Conservation (phyloP, 2,329 filamentous ascomycete genomes). For the Verticillium zaregamsianum region DNA sequence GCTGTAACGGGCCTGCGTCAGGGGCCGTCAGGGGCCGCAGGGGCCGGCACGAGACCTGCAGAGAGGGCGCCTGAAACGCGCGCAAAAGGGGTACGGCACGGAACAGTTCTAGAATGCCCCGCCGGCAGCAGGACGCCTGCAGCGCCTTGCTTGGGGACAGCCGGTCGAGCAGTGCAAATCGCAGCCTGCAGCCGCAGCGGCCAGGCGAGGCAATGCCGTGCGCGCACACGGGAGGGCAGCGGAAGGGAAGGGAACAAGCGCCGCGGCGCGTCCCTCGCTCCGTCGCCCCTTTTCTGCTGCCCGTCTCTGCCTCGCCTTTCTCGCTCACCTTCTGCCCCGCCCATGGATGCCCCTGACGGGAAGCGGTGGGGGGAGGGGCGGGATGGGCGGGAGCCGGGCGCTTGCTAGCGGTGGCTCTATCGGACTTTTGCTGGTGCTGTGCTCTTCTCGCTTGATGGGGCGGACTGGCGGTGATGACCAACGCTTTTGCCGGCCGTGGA, state of each 20-base stretch:
- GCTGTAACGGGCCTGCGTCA: not conserved
- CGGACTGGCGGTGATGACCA: not conserved
- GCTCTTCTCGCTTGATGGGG: too few relatives aligned
- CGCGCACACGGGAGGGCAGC: not conserved
- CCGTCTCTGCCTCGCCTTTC: not conserved
- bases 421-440: not conserved
- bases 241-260: not conserved
- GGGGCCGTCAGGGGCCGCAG: not conserved
- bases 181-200: too few relatives aligned
- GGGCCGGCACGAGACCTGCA: not conserved
- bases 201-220: too few relatives aligned
- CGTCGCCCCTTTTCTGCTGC: not conserved
- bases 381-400: not conserved
- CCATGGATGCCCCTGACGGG: not conserved
- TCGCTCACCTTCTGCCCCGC: not conserved
- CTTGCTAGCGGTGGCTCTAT: not conserved
- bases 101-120: not conserved
- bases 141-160: too few relatives aligned
- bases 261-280: constrained; percentile 1
- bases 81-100: not conserved
- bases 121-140: not conserved
- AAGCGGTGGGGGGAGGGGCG: not conserved
- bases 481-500: too few relatives aligned
- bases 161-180: too few relatives aligned
- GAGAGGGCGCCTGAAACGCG: not conserved